These are phyloP conservation scores for Claviceps maximensis DNA, from an alignment of 2,329 filamentous ascomycete genomes.

Conservation along the genomic window DNA sequence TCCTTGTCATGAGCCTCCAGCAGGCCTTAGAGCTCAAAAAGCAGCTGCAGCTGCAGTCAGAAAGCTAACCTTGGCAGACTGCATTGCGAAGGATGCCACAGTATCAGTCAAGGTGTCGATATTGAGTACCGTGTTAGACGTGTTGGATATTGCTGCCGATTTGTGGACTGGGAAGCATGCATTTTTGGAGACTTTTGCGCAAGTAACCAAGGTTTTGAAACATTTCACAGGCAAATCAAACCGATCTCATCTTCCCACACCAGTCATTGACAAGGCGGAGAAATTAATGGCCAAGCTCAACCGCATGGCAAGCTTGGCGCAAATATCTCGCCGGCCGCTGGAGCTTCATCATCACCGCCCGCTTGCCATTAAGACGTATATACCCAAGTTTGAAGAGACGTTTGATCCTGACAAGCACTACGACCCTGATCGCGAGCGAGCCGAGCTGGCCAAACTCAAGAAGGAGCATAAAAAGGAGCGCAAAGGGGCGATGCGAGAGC, in stretches of 20 bases:
- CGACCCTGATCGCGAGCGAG: slow-evolving; percentile 83
- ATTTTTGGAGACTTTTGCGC: slow-evolving; percentile 67
- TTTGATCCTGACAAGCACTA: slow-evolving; percentile 96
- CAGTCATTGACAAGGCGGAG: slow-evolving; percentile 26
- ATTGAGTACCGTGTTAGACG: slow-evolving; percentile 46
- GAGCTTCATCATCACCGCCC: slow-evolving; percentile 82
- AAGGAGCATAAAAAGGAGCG: slow-evolving; percentile 88
- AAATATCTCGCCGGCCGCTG: slow-evolving; percentile 59
- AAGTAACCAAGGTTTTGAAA: slow-evolving; percentile 43
- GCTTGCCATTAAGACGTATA: slow-evolving; percentile 71
- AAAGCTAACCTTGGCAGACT: slow-evolving; percentile 48
- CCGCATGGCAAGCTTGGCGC: slow-evolving; percentile 46
- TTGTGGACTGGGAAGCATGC: slow-evolving; percentile 62
- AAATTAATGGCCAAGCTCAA: slow-evolving; percentile 33
- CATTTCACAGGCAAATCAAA: slow-evolving; percentile 45
- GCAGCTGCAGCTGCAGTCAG: slow-evolving; percentile 28
- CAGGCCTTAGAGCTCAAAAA: slow-evolving; percentile 35
- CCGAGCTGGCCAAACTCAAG: slow-evolving; percentile 70
- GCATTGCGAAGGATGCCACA: slow-evolving; percentile 25
- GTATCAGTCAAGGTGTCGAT: slow-evolving; percentile 43
- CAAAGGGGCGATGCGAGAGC: slow-evolving; percentile 87
- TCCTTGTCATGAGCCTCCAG: slow-evolving; percentile 44
- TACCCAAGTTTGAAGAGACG: slow-evolving; percentile 91
- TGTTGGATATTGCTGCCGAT: slow-evolving; percentile 56
- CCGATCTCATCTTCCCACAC: slow-evolving; percentile 34